Evolutionary conservation across 805 yeast species (phyloP), one percentile per base, ranked within the genome.

Genomic region (Cyberlindnera euphorbiiphila): DNA sequence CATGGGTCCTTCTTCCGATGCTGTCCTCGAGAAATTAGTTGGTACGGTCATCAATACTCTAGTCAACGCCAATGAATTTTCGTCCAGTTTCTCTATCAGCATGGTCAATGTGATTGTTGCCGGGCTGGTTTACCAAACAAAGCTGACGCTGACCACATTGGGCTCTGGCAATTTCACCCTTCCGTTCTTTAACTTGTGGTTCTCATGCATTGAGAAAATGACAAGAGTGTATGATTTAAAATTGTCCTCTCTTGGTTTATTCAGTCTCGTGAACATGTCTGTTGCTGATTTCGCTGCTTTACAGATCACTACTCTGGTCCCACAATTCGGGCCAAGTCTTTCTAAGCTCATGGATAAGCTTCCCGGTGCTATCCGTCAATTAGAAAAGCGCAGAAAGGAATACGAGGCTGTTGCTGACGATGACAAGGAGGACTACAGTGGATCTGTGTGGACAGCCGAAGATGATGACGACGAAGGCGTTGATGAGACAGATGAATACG

Each of bases 211-310:
- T 26, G 72, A 78, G 5, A 62, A 65, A 19, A 69, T 82, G 49
- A 70, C 71, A 16, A 67, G 95, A 42, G 95, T 86, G 3, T 85
- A 73, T 52, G 98, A 91, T 60, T 68, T 86, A 57, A 89, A 88
- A 60, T 61, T 91, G 29, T 76, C 85, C 1, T 65, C 76, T 3
- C 60, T 91, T 46, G 94, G 93, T 0, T 55, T 83, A 16, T 59
- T 89, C 41, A 66, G 76, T 9, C 41, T 85, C 11, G 45, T 56
- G 8, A 47, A 53, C 15, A 26, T 63, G 14, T 40, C 62, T 5
- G 32, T 51, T 3, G 56, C 58, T 2, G 62, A 61, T 10, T 33
- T 60, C 17, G 49, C 53, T 1, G 47, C 58, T 9, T 51, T 67
- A 23, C 63, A 68, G 12, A 42, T 75, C 14, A 56, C 53, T 10